These are phyloP conservation scores for Endotrypanum monterogeii DNA, from an alignment of 208 protist genomes.

Conservation along the genomic window DNA sequence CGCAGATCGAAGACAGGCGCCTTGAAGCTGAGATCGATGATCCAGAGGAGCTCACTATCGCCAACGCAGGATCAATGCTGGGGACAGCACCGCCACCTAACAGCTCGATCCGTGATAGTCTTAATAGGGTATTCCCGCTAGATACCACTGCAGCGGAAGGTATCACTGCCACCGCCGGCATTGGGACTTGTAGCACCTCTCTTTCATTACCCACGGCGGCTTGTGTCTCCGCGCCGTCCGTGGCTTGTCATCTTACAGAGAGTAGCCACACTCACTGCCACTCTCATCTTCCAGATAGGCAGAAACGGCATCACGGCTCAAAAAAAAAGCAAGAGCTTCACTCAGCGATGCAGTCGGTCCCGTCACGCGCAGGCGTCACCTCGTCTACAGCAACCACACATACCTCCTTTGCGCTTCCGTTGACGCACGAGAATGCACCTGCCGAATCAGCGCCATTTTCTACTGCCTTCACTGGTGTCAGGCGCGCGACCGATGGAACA, in stretches of 20 bases:
- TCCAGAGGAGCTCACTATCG: conserved; percentile 15
- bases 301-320: background rate
- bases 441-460: conserved; percentile 1
- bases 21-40: conserved; percentile 8
- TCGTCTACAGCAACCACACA: background rate
- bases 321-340: background rate
- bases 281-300: background rate
- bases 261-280: conserved; percentile 1
- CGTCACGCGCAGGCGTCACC: background rate
- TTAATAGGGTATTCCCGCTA: background rate
- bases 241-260: background rate
- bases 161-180: background rate
- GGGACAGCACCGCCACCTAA: background rate
- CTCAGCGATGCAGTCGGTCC: background rate
- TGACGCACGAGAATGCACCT: conserved; percentile 13
- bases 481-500: background rate
- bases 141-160: background rate
- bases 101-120: background rate
- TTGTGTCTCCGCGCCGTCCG: too few species aligned
- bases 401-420: conserved; percentile 18
- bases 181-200: background rate
- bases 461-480: background rate
- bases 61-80: background rate
- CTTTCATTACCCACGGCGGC: background rate
- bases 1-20: conserved; percentile 20